Conservation (phyloP, 495 filamentous ascomycete genomes). For the Sordaria brevicollis region DNA sequence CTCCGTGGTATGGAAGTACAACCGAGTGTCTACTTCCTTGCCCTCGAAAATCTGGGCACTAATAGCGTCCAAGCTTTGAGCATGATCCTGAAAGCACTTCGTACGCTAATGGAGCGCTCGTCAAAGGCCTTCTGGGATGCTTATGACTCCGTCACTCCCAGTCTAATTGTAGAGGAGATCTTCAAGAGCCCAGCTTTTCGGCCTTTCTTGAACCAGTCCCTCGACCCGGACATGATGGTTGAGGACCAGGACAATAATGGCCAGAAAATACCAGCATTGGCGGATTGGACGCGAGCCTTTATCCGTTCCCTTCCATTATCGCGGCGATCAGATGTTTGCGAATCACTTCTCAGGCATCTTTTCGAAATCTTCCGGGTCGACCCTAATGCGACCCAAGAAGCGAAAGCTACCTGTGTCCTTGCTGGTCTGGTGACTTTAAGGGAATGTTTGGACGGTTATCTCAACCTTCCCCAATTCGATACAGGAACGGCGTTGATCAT, state of each 20-base stretch:
- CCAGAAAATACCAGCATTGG: slow-evolving; percentile 29
- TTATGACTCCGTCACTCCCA: slow-evolving; percentile 65
- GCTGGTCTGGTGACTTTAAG: slow-evolving; percentile 36
- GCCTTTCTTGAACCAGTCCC: slow-evolving; percentile 45
- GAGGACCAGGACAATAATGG: slow-evolving; percentile 45
- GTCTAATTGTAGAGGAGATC: slow-evolving; percentile 63
- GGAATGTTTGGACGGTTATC: slow-evolving; percentile 35
- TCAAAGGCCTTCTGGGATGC: slow-evolving; percentile 78
- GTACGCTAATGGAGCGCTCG: slow-evolving; percentile 57
- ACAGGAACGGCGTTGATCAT: slow-evolving; percentile 38
- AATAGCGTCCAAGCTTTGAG: slow-evolving; percentile 47
- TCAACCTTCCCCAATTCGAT: slow-evolving; percentile 28
- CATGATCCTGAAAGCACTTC: slow-evolving; percentile 54
- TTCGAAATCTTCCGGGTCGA: slow-evolving; percentile 53
- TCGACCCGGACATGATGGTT: slow-evolving; percentile 43
- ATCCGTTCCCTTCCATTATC: slow-evolving; percentile 62
- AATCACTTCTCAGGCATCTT: slow-evolving; percentile 57
- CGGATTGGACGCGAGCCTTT: slow-evolving; percentile 63
- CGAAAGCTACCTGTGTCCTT: slow-evolving; percentile 32
- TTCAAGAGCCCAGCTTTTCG: slow-evolving; percentile 61
- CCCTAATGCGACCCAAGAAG: slow-evolving; percentile 19
- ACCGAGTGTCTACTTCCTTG: slow-evolving; percentile 60
- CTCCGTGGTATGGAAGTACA: slow-evolving; percentile 65
- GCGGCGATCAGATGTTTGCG: slow-evolving; percentile 62
- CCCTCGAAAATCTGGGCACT: slow-evolving; percentile 62